Percentiles rank a stretch among this genome's conserved stretches.
These are phyloP conservation scores for Pythium rishiriense DNA, from an alignment of 352 stramenopile species.

Conservation along the genomic window DNA sequence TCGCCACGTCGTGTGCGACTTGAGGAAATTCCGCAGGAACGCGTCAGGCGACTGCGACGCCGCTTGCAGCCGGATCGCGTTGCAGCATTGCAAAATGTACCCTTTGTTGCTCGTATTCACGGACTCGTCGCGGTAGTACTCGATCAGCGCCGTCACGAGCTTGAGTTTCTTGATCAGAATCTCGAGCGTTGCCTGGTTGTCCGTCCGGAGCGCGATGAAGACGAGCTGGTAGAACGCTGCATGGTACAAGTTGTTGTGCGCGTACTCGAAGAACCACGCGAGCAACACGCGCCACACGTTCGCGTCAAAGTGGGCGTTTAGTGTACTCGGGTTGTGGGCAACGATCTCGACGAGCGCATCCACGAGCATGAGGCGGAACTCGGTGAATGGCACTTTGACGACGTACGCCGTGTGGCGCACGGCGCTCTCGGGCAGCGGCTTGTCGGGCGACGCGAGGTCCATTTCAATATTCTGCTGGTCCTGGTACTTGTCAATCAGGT, in stretches of 20 bases:
- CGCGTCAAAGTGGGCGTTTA: slow-evolving; percentile 74
- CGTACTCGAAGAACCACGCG: slow-evolving; percentile 91
- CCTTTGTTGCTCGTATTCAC: slow-evolving; percentile 79
- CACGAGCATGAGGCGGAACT: slow-evolving; percentile 85
- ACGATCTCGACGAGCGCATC: slow-evolving; percentile 86
- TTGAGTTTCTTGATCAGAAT: slow-evolving; percentile 89
- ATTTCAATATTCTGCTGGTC: slow-evolving; percentile 82
- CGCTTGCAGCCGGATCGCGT: slow-evolving; percentile 86
- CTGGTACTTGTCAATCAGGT: slow-evolving; percentile 76
- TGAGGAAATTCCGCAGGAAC: slow-evolving; percentile 89
- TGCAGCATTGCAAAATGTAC: slow-evolving; percentile 89
- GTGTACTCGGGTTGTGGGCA: slow-evolving; percentile 67
- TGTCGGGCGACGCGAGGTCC: slow-evolving; percentile 49
- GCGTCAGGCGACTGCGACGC: slow-evolving; percentile 85
- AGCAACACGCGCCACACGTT: slow-evolving; percentile 87
- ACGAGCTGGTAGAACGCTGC: slow-evolving; percentile 89
- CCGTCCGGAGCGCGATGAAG: slow-evolving; percentile 84
- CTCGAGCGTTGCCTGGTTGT: slow-evolving; percentile 79
- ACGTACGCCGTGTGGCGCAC: slow-evolving; percentile 88
- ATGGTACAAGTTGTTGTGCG: slow-evolving; percentile 92
- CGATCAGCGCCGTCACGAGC: slow-evolving; percentile 79
- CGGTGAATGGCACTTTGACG: slow-evolving; percentile 88
- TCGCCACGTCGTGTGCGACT: slow-evolving; percentile 86
- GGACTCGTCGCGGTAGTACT: slow-evolving; percentile 72
- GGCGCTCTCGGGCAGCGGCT: slow-evolving; percentile 56